A percentile compares a stretch with the other conserved stretches of the same genome.
These are phyloP conservation scores for Capsella rubella DNA, from an alignment of 441 rosid species.

Conservation along the genomic window DNA sequence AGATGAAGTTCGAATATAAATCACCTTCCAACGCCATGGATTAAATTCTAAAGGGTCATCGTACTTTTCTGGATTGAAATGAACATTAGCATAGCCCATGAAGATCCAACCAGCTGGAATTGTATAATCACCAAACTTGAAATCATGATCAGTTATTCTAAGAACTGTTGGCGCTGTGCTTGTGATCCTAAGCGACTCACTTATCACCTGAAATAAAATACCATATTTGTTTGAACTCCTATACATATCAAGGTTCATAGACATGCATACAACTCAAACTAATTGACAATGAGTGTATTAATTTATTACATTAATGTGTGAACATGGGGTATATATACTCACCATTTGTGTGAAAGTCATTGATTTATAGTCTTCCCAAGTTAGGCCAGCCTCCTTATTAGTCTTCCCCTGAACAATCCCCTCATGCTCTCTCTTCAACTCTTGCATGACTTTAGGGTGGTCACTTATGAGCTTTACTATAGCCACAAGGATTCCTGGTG, in stretches of 20 bases:
- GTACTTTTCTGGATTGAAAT: constrained; percentile 26
- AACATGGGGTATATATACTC: background rate
- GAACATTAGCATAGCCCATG: constrained; percentile 21
- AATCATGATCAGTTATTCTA: constrained; percentile 26
- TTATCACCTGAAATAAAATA: constrained; percentile 32
- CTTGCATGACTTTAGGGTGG: constrained; percentile 30
- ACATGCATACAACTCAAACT: background rate
- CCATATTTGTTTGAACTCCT: too few species aligned
- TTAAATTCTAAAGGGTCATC: constrained; percentile 37
- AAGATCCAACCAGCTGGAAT: constrained; percentile 41
- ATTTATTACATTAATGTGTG: too few species aligned
- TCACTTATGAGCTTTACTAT: constrained; percentile 28
- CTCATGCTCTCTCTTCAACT: constrained; percentile 32
- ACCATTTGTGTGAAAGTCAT: constrained; percentile 53
- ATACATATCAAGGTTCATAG: background rate
- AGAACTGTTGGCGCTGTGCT: constrained; percentile 18
- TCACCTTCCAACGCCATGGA: constrained; percentile 43
- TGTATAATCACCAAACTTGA: constrained; percentile 24
- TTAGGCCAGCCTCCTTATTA: background rate
- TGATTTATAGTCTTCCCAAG: constrained; percentile 58
- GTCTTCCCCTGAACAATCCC: background rate
- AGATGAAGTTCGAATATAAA: background rate
- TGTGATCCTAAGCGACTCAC: constrained; percentile 38
- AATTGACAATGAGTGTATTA: too few species aligned
- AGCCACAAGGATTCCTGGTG: constrained; percentile 20